Percentiles rank a stretch among this genome's conserved stretches.
Evolutionary conservation across 2,329 filamentous ascomycete species (phyloP).

Genomic region (Rutstroemia sydowiana): DNA sequence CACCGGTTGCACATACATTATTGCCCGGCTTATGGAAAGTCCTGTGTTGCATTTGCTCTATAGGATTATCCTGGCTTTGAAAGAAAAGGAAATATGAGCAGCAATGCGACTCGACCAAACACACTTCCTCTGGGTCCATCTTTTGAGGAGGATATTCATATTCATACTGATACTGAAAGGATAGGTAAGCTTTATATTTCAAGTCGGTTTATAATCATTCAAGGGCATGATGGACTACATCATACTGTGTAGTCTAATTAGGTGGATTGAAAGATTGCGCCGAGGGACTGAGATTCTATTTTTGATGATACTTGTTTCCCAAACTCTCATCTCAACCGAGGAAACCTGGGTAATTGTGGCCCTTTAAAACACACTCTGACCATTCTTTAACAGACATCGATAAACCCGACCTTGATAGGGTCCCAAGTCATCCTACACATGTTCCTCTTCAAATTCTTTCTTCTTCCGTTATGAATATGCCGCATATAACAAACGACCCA

Average conservation of each 20-base stretch:
- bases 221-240: too few species aligned
- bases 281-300: too few species aligned
- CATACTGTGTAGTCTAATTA: too few species aligned
- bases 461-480: conserved; percentile 25
- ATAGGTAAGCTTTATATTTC: conserved; percentile 15
- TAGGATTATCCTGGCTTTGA: conserved; percentile 9
- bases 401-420: background rate
- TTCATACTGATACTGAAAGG: conserved; percentile 15
- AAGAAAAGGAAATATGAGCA: conserved; percentile 18
- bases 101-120: conserved; percentile 17
- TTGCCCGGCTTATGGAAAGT: conserved; percentile 8
- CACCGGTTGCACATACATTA: conserved; percentile 1
- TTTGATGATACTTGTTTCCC: too few species aligned
- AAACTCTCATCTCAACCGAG: too few species aligned
- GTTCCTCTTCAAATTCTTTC: conserved; percentile 6
- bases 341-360: background rate
- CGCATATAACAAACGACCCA: conserved; percentile 10
- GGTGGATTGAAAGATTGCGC: too few species aligned
- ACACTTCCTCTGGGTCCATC: conserved; percentile 10
- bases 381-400: conserved; percentile 8
- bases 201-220: too few species aligned
- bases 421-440: conserved; percentile 1
- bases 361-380: too few species aligned
- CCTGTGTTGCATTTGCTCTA: conserved; percentile 3
- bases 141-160: conserved; percentile 11